Base-by-base conservation (phyloP, 768 basidiomycete species). In the Mycena filopes region DNA sequence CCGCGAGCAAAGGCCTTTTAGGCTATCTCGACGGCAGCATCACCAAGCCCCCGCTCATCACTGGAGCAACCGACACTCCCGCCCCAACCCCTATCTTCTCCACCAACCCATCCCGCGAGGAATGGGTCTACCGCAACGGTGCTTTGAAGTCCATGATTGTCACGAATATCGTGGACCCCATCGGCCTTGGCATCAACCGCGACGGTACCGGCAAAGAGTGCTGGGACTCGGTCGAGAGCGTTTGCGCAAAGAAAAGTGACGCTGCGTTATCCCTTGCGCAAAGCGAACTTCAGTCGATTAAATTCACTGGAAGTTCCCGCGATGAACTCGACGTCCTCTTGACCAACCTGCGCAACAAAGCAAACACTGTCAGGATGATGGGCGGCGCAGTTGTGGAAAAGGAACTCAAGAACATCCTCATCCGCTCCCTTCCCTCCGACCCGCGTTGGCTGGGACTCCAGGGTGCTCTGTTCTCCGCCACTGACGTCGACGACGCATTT, bases 11-110 rank as follows among this genome's bases (percentile, higher is more conserved):
- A 46, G 63, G 60, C 12, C n/a, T 63, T 1, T 15, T 4, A 9
- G 64, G 64, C 12, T 66, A 63, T 40, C 43, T 62, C 40, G 31
- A 58, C 28, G 65, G 65, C n/a, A 36, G 20, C 33, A 60, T 60
- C 29, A 47, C 42, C 3, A 33, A 46, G n/a, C 64, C 64, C 26
- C 15, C 58, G 3, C 15, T 58, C 29, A 18, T 65, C 16, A 51
- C 56, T 16, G 41, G 36, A 1, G 31, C 16, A 6, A 29, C 57
- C 10, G 50, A n/a, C n/a, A n/a, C 51, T 11, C 38, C 64, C 13
- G 18, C 29, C 23, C 51, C 57, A 15, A 65, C 64, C 28, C 48
- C 50, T 10, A 51, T 65, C 3, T 64, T 6, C 26, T 64, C 63
- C 23, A 64, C 45, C 9, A 41, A 23, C 9, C 63, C 63, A 16